A percentile compares a stretch with the other conserved stretches of the same genome.
These are phyloP conservation scores for Juncus inflexus DNA, from an alignment of 176 grass and related monocot genomes.

Conservation along the genomic window DNA sequence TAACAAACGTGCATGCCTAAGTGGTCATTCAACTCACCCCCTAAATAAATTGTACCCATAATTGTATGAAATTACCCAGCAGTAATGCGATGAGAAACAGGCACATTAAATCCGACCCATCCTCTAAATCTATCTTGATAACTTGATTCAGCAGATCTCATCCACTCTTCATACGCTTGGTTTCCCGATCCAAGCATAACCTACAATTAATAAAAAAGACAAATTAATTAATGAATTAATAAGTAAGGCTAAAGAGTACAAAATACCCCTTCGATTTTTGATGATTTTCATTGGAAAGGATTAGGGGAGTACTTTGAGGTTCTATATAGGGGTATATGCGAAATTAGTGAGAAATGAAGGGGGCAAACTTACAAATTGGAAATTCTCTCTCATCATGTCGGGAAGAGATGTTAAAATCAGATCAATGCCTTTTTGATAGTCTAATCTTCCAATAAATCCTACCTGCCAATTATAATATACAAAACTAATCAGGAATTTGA, in stretches of 20 bases:
- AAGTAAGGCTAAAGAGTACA: too few relatives aligned
- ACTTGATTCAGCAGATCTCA: constrained; percentile 62
- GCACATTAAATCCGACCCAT: constrained; percentile 98
- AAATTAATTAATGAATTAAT: too few relatives aligned
- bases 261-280: too few relatives aligned
- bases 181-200: constrained; percentile 98
- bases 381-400: constrained; percentile 58
- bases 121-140: constrained; percentile 81
- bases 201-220: constrained; percentile 23
- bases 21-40: constrained; percentile 3
- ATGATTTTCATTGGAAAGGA: too few relatives aligned
- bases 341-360: not conserved
- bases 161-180: constrained; percentile 69
- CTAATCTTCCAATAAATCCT: constrained; percentile 98
- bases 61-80: constrained; percentile 51
- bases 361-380: constrained; percentile 67
- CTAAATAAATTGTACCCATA: not conserved
- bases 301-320: too few relatives aligned
- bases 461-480: constrained; percentile 45
- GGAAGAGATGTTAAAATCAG: constrained; percentile 62
- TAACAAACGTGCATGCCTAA: too few relatives aligned
- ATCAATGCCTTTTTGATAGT: constrained; percentile 97
- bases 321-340: constrained; percentile 9
- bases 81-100: constrained; percentile 90
- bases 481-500: too few relatives aligned